Percentiles rank a stretch among this genome's conserved stretches.
phyloP scores from a whole-genome alignment of 176 grass and related monocot species.

The Sorghum bicolor region Sorghum_bicolor_NCBIv3 NC_012873.2:51351001-51351500 shows the following conservation, averaged over 20 bases:
- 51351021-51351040: constrained; percentile 54
- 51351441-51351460: not conserved
- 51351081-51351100: constrained; percentile 48
- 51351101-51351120: constrained; percentile 49
- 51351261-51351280: constrained; percentile 15
- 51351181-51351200: not conserved
- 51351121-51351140: constrained; percentile 32
- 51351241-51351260: not conserved
- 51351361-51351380: not conserved
- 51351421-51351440: not conserved
- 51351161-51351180: not conserved
- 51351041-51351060: constrained; percentile 69
- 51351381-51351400: constrained; percentile 12
- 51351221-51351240: not conserved
- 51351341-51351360: constrained; percentile 30
- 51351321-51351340: not conserved
- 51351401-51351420: not conserved
- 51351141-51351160: constrained; percentile 40
- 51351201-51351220: not conserved
- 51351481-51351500: no score
- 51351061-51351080: constrained; percentile 24
- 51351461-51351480: not conserved
- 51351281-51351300: constrained; percentile 6
- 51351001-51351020: constrained; percentile 39
- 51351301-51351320: constrained; percentile 26